These are phyloP conservation scores for Cystobasidium sp. DNA, from an alignment of 1,284 basidiomycete genomes.

Conservation along the genomic window DNA sequence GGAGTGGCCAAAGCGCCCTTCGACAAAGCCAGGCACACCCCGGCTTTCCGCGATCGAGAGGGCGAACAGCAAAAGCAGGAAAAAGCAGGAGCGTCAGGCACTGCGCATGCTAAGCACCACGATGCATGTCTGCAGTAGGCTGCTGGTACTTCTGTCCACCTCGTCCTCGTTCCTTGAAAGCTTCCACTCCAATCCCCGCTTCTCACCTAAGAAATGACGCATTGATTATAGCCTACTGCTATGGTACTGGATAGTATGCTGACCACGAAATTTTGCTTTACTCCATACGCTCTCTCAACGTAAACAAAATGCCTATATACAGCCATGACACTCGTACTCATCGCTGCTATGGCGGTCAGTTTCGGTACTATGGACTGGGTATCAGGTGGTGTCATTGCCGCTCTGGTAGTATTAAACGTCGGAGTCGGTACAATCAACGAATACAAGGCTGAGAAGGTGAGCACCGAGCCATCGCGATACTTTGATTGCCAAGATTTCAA, in stretches of 20 bases:
- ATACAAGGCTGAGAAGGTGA: constrained; percentile 59
- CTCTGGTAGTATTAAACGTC: constrained; percentile 66
- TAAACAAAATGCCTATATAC: background rate
- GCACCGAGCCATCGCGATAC: too few relatives aligned
- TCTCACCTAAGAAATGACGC: background rate
- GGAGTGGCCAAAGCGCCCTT: too few relatives aligned
- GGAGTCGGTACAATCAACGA: constrained; percentile 57
- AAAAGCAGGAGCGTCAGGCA: too few relatives aligned
- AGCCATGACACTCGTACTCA: constrained; percentile 55
- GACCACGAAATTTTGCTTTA: background rate
- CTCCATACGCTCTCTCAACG: too few relatives aligned
- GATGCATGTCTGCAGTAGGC: too few relatives aligned
- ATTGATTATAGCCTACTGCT: background rate
- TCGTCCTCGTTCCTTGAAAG: too few relatives aligned
- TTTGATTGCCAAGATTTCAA: too few relatives aligned
- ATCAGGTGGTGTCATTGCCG: constrained; percentile 68
- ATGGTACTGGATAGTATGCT: background rate
- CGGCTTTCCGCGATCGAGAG: too few relatives aligned
- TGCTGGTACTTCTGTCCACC: too few relatives aligned
- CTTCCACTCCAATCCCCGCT: background rate
- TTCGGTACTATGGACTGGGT: constrained; percentile 61
- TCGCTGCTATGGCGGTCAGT: constrained; percentile 40
- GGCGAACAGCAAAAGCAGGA: too few relatives aligned
- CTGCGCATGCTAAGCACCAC: too few relatives aligned
- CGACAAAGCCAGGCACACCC: too few relatives aligned